A percentile compares a stretch with the other conserved stretches of the same genome.
Conservation (phyloP, 306 rosid genomes). For the Clitoria ternatea region DNA sequence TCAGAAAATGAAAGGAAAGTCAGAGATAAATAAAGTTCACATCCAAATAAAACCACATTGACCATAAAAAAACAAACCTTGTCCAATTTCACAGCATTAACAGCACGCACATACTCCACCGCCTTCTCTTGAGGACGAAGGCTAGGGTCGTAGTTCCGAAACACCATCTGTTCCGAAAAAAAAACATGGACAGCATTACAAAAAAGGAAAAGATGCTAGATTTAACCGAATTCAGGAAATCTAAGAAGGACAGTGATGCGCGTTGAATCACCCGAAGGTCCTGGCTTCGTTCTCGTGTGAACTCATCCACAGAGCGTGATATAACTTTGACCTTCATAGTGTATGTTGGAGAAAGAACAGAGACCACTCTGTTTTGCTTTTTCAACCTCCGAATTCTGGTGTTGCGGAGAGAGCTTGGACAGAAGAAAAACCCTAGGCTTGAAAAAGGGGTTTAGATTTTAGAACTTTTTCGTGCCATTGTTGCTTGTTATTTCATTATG, state of each 20-base stretch:
- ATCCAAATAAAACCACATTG: neutral
- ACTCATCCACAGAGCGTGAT: slow-evolving; percentile 80
- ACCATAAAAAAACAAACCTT: slow-evolving; percentile 36
- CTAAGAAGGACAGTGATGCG: neutral
- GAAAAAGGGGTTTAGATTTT: neutral
- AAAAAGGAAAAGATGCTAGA: neutral
- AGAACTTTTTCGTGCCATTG: too few relatives aligned
- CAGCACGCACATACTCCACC: slow-evolving; percentile 82
- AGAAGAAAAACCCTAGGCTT: neutral
- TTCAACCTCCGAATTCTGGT: neutral
- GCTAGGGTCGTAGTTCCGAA: slow-evolving; percentile 77
- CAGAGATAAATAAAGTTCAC: neutral
- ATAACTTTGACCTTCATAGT: slow-evolving; percentile 86
- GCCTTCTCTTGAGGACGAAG: slow-evolving; percentile 89
- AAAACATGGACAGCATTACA: neutral
- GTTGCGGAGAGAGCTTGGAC: neutral
- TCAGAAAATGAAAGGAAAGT: neutral
- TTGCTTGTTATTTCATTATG: too few relatives aligned
- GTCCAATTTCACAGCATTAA: slow-evolving; percentile 85
- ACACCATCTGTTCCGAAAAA: slow-evolving; percentile 60
- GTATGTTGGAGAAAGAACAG: neutral
- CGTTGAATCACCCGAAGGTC: slow-evolving; percentile 71
- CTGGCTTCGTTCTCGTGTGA: slow-evolving; percentile 86
- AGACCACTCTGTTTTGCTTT: neutral
- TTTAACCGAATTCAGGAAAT: neutral